phyloP scores from a whole-genome alignment of 2,329 filamentous ascomycete genomes.

The Fusarium tupiense region DNA sequence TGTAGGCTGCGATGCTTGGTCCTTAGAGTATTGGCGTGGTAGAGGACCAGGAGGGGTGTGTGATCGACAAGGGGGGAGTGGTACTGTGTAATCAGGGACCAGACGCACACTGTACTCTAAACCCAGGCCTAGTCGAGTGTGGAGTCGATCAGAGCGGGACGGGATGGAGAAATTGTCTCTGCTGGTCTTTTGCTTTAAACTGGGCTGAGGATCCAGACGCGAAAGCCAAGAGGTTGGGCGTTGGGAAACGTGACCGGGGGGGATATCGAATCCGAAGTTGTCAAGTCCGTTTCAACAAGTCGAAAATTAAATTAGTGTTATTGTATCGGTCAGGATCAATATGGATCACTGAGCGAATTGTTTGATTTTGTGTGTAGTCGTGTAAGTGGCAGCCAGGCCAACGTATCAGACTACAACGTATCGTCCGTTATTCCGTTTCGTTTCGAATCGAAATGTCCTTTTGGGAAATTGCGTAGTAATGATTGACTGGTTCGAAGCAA shows the following conservation, averaged over 20 bases:
- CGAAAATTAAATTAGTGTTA: conserved; percentile 47
- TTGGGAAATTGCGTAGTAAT: conserved; percentile 48
- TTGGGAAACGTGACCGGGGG: conserved; percentile 36
- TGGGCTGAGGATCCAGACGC: conserved; percentile 37
- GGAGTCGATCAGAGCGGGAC: conserved; percentile 45
- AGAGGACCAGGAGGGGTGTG: conserved; percentile 42
- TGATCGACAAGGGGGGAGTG: conserved; percentile 34
- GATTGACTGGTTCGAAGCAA: conserved; percentile 67
- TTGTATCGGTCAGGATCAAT: conserved; percentile 39
- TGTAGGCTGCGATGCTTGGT: conserved; percentile 53
- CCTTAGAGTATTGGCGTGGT: conserved; percentile 42
- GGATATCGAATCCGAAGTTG: conserved; percentile 32
- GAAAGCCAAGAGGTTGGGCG: conserved; percentile 39
- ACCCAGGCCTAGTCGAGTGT: conserved; percentile 22
- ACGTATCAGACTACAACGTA: conserved; percentile 44
- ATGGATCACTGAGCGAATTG: conserved; percentile 39
- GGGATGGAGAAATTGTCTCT: conserved; percentile 41
- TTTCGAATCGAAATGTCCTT: conserved; percentile 29
- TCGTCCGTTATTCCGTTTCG: conserved; percentile 28
- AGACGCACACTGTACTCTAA: conserved; percentile 14
- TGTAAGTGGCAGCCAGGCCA: conserved; percentile 41
- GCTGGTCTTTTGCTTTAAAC: conserved; percentile 12
- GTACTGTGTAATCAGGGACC: conserved; percentile 32
- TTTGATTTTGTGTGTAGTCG: conserved; percentile 26
- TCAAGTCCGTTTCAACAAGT: conserved; percentile 39